Percentiles rank a stretch among this genome's conserved stretches.
Conservation (phyloP, 306 rosid species). For the Cicer yamashitae region DNA sequence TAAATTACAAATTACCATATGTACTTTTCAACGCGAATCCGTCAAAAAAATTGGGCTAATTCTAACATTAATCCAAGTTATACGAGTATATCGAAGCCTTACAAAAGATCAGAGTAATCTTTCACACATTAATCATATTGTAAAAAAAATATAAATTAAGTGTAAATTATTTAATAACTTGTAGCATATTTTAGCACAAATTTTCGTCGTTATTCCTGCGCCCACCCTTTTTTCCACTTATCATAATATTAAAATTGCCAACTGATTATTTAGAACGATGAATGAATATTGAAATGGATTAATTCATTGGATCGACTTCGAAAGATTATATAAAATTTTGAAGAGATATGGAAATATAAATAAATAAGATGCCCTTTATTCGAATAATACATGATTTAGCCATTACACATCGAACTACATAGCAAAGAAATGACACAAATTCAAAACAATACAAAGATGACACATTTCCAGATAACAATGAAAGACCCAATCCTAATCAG, state of each 20-base stretch:
- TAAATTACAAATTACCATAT: no score
- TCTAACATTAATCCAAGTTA: no score
- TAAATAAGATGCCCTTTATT: conserved; percentile 37
- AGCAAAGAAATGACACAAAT: no score
- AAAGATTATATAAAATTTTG: neutral
- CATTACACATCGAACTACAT: no score
- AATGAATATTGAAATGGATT: neutral
- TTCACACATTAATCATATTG: no score
- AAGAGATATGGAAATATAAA: neutral
- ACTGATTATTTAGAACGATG: neutral
- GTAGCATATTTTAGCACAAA: neutral
- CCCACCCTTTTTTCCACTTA: neutral
- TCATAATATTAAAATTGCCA: neutral
- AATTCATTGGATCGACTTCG: neutral
- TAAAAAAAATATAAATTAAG: no score
- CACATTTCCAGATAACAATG: no score
- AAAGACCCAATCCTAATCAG: neutral
- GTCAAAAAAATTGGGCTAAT: no score
- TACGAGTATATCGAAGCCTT: no score
- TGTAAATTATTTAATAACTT: neutral
- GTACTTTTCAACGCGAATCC: no score
- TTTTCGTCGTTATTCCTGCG: neutral
- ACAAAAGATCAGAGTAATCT: no score
- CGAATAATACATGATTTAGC: neutral
- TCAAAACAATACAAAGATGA: no score